Evolutionary conservation across 2,329 filamentous ascomycete species (phyloP), one percentile per base, ranked within the genome.

Genomic region (Alternaria arborescens): DNA sequence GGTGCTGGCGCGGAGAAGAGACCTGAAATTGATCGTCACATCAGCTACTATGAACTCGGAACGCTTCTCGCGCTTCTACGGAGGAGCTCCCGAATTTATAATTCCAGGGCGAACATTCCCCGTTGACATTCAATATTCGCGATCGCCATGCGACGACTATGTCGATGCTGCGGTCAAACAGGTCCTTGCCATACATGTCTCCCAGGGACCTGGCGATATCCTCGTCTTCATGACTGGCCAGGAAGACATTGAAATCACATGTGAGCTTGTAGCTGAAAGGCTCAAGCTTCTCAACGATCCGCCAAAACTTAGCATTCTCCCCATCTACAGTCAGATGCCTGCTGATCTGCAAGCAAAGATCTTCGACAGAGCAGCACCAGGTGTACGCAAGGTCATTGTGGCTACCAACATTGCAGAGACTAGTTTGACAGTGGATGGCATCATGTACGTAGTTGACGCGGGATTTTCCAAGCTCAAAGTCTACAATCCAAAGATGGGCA

Each of bases 241-340:
- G 77, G 96, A 99, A 80, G 95, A 99, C 74, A 99, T 99, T 63
- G 95, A 99, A 78, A 91, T 91, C 42, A 99, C 96, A 0, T 99
- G 95, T 76, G 95, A 99, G 74, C 83, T 98, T 20, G 86, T 98
- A 3, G 92, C 92, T 55, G 94, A 97, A 76, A 86, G 95, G 43
- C 83, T 99, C 16, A 90, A 92, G 66, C 87, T 94, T 30, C 86
- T 99, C 32, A 98, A 97, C 65, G 94, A 99, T 71, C 94, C 95
- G 1, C 94, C 95, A 1, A 94, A 97, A 75, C 87, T 99, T 60
- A 94, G 92, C 75, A 97, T 99, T 55, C 81, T 99, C 28, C 96
- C 96, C 0, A 98, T 99, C 56, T 99, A 99, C 87, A 97, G 93
- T 85, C 95, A 99, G 79, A 97, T 99, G 95, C 96, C 95, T 3